Conservation (phyloP, 2,329 filamentous ascomycete species). For the Ophiognomonia clavigignenti-juglandacearum region DNA sequence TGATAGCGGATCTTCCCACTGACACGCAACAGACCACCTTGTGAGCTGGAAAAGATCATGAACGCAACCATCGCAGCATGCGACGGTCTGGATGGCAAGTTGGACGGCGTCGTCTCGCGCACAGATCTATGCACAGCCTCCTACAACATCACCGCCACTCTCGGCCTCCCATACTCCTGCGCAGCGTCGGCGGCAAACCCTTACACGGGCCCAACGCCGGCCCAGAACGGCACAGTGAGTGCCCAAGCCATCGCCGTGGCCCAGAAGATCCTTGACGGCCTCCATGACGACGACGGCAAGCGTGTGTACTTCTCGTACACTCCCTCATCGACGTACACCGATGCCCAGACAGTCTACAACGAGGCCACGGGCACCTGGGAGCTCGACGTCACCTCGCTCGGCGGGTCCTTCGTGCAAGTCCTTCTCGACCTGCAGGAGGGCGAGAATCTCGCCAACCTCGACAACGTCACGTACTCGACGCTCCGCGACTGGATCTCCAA, state of each 20-base stretch:
- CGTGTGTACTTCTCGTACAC: slow-evolving; percentile 31
- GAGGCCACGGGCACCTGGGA: slow-evolving; percentile 19
- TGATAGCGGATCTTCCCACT: background rate
- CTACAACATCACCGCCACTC: slow-evolving; percentile 36
- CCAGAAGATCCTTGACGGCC: slow-evolving; percentile 27
- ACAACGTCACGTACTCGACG: slow-evolving; percentile 46
- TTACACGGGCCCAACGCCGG: slow-evolving; percentile 13
- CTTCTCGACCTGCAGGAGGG: slow-evolving; percentile 4
- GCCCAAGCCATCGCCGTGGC: slow-evolving; percentile 20
- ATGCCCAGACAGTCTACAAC: slow-evolving; percentile 28
- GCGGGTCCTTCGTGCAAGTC: slow-evolving; percentile 6
- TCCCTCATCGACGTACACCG: slow-evolving; percentile 25
- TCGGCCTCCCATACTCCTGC: slow-evolving; percentile 34
- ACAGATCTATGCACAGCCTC: slow-evolving; percentile 33
- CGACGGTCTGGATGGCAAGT: slow-evolving; percentile 4
- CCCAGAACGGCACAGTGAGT: slow-evolving; percentile 13
- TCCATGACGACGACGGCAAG: slow-evolving; percentile 29
- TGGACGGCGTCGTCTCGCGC: slow-evolving; percentile 15
- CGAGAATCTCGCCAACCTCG: slow-evolving; percentile 32
- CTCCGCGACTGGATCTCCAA: slow-evolving; percentile 43
- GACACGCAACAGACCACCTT: slow-evolving; percentile 23
- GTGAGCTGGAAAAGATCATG: slow-evolving; percentile 19
- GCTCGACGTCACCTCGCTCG: slow-evolving; percentile 16
- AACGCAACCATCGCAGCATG: slow-evolving; percentile 11
- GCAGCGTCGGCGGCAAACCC: background rate